phyloP scores from a whole-genome alignment of 768 basidiomycete genomes.

The Cystobasidium ongulense region DNA sequence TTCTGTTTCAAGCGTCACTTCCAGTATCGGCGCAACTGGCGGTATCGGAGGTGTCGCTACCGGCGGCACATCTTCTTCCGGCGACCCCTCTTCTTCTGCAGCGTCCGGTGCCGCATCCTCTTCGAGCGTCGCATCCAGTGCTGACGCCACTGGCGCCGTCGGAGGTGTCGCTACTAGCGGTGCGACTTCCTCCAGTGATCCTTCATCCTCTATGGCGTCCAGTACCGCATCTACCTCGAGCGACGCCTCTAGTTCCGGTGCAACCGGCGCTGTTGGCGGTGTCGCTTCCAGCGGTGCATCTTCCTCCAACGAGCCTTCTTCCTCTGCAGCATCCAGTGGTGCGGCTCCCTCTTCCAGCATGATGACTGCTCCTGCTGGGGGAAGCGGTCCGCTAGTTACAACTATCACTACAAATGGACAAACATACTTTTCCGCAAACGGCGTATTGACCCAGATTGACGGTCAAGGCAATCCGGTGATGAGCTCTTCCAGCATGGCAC shows the following conservation, averaged over 20 bases:
- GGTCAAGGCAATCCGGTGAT: neutral
- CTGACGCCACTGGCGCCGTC: neutral
- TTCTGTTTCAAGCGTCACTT: no score
- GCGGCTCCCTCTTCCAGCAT: neutral
- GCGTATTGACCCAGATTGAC: neutral
- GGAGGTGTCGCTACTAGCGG: neutral
- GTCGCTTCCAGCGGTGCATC: neutral
- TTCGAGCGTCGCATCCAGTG: neutral
- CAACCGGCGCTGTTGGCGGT: neutral
- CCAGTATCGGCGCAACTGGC: neutral
- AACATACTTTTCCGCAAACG: neutral
- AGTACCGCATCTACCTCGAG: neutral
- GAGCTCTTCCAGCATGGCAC: neutral
- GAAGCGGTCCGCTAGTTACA: neutral
- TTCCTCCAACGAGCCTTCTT: neutral
- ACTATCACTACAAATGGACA: constrained; percentile 2
- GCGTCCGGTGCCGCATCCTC: neutral
- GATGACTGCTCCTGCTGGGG: neutral
- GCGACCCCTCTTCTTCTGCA: neutral
- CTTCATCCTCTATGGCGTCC: no score
- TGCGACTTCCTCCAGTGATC: neutral
- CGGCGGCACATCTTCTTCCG: neutral
- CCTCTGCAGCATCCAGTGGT: neutral
- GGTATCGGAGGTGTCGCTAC: neutral
- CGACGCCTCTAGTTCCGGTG: neutral